Conservation (phyloP, 441 rosid genomes). For the Kokia cookei region DNA sequence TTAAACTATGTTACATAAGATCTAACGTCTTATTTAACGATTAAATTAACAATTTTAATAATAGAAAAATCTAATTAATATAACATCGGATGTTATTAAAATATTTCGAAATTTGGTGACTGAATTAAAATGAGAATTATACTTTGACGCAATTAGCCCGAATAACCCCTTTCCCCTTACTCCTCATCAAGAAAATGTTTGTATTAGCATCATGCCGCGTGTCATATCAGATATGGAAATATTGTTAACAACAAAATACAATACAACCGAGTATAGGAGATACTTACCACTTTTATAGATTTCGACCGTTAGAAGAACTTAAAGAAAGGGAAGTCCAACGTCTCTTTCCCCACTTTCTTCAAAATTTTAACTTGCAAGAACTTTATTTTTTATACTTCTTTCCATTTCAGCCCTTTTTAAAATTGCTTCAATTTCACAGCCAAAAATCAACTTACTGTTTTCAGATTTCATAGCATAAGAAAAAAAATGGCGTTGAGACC, state of each 20-base stretch:
- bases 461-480: background rate
- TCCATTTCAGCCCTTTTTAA: background rate
- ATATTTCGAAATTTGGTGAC: too few relatives aligned
- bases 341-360: slow-evolving; percentile 18
- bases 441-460: background rate
- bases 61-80: too few relatives aligned
- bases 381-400: background rate
- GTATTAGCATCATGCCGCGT: background rate
- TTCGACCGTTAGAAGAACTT: slow-evolving; percentile 24
- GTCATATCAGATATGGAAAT: background rate
- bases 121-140: too few relatives aligned
- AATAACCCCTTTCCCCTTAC: too few relatives aligned
- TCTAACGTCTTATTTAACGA: too few relatives aligned
- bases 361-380: slow-evolving; percentile 17
- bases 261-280: background rate
- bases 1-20: too few relatives aligned
- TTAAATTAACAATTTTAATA: too few relatives aligned
- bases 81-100: too few relatives aligned
- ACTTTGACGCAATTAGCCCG: too few relatives aligned
- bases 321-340: slow-evolving; percentile 7
- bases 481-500: slow-evolving; percentile 71
- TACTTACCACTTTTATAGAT: background rate
- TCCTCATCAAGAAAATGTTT: too few relatives aligned
- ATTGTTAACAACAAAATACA: background rate
- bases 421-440: background rate